Base-by-base conservation (phyloP, 148 eudicot genomes). In the Arctostaphylos glauca region DNA sequence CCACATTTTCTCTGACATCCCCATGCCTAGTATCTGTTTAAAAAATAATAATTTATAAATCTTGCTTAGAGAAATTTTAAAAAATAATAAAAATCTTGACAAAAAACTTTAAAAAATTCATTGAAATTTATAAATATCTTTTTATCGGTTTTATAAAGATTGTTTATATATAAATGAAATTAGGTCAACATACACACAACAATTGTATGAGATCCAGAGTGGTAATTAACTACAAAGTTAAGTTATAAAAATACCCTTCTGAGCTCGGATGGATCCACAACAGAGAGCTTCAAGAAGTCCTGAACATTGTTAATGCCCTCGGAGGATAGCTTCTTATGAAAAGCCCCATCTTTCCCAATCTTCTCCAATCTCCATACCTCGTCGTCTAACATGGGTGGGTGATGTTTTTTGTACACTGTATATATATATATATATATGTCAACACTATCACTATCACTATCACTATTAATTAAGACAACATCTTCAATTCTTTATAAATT, bases 331-430 rank as follows among this genome's bases (percentile, higher is more conserved):
- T 91, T 92, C 77, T 80, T 81, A 55, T 93, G 97, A 49, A 92
- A 91, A 62, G 83, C 90, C 16, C 98, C 98, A 1, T 88, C 95
- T 88, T 93, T 95, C 3, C 94, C 93, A 73, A 95, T 95, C 86
- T 95, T 95, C 86, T 93, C 94, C 10, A 95, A 88, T 48, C 98
- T 88, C 98, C 97, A 95, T 44, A 95, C 97, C 60, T 93, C 92
- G 62, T 95, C 98, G 0, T 60, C 86, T 9, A 95, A 89, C 77
- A 25, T 50, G 13, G 98, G 98, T 52, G 97, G 97, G 83, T 95
- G 89, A 83, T 95, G 94, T 76, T 95, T 95, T 89, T 85, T 89
- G 89, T 95, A 95, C 84, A 87, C 98, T 94, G 59, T 56, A 48
- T 2, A 15, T 73, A 73, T 44, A 15, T n/a, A n/a, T n/a, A 56